Base-by-base conservation (phyloP, 2,329 filamentous ascomycete genomes). In the Penicillium sp. region DNA sequence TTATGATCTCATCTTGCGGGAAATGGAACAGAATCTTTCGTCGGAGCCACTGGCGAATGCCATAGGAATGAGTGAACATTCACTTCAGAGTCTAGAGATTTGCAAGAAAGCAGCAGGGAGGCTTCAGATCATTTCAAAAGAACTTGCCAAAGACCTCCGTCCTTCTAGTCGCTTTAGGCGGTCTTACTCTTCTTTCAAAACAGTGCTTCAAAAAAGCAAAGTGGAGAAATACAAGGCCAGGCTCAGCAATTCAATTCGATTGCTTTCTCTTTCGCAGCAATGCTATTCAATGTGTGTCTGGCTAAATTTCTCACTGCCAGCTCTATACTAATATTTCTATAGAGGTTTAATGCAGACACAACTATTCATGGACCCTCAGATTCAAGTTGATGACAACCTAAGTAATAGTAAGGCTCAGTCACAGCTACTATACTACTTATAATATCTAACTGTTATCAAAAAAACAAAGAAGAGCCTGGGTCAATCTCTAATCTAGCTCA, bases 241-340 rank as follows among this genome's bases (percentile, higher is more conserved):
- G 12, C n/a, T 34, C 21, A 12, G 9, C 4, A 46, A 10, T 16
- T 28, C 44, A 13, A 38, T n/a, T 2, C 44, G 31, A 6, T n/a
- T 46, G 34, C 31, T 46, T 24, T 46, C 31, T 13, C 8, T 46
- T 3, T 46, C 44, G 9, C 44, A 38, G 23, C 44, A 46, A 26
- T 46, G 44, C 44, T 46, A 46, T 38, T 34, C 44, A 46, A 46
- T n/a, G 44, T 46, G 9, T 46, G 43, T 6, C 23, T n/a, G 16
- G 42, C 42, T 45, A 24, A 31, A 2, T 16, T 4, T 28, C 9
- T 18, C n/a, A 13, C 6, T 29, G 10, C 42, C 18, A 16, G 24
- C 26, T n/a, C 12, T 34, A 13, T n/a, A 34, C 31, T 34, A 34
- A 34, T n/a, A 34, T 12, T 13, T 34, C n/a, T 34, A 24, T 9